Evolutionary conservation across 495 filamentous ascomycete genomes (phyloP), one percentile per base, ranked within the genome.

Genomic region (Choiromyces venosus): DNA sequence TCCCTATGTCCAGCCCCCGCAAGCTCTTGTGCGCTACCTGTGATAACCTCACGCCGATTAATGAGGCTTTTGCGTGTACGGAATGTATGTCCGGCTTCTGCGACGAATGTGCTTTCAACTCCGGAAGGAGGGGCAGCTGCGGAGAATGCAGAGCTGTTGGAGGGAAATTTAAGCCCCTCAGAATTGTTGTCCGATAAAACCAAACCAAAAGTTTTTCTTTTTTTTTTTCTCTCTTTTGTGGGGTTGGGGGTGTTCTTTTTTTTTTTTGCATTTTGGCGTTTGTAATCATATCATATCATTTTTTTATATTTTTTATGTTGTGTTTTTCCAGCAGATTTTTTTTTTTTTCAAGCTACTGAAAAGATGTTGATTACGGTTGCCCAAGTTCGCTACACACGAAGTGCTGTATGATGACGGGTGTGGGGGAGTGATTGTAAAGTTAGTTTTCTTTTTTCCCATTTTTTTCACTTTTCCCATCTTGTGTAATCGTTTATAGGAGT

Each of bases 61-160:
- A 70, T 38, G 70, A 78, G 33, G 72, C 79, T 7, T 81, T 74
- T 7, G 76, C 76, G 7, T 81, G 79, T 46, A 81, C 79, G 18
- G 79, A 81, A 70, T 81, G 79, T 19, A 78, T 81, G 69, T 72
- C 76, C 33, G 79, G 79, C 33, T 81, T 81, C 71, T 81, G 79
- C 67, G 73, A 73, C 52, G 73, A 73, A 38, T 81, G 79, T 42
- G 79, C 79, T 16, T 73, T 72, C 52, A 74, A 66, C 39, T 69
- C 77, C 19, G 76, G 76, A 25, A 81, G 69, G 38, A 71, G 76
- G 66, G 79, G 79, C 16, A 78, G 68, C 65, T 79, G 79, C 44
- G 68, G 76, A 6, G 76, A 81, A 73, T 81, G 79, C 66, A 69
- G 79, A 42, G 79, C 78, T 33, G 75, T 80, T 40, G 78, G 78